Evolutionary conservation across 2,329 filamentous ascomycete species (phyloP), one percentile per base, ranked within the genome.

Genomic region (Nemania abortiva): DNA sequence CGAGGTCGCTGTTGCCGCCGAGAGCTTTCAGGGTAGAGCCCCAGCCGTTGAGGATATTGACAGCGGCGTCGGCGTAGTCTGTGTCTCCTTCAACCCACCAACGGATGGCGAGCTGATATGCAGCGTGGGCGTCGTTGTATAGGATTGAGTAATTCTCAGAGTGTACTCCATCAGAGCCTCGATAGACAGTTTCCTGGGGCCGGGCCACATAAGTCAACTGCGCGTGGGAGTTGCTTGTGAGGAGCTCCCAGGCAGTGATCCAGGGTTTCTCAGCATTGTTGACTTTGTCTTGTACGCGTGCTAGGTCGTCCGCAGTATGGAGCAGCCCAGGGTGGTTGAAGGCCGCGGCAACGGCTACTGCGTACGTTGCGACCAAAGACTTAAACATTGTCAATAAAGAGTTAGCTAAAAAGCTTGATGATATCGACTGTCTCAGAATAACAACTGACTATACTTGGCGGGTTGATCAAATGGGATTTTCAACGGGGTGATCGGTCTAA

Each of bases 81-180:
- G 74, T 75, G 50, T 82, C 72, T 5, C 78, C 80, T 0, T 79
- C 78, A 53, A 84, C 71, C 66, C 79, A 80, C 82, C 82, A 85
- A 24, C 78, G 77, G 1, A 85, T 65, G 6, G 81, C 81, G 31
- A 80, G 77, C 11, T 75, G 73, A 65, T 84, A 84, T 1, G 81
- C 80, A 2, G 80, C 79, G 0, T 78, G 75, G 9, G 77, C 74
- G 61, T 83, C 81, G 3, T 74, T 73, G 65, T 77, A 82, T 0
- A 81, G 70, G 11, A 37, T 62, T 6, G 63, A 29, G 56, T 82
- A 82, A 69, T 82, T 82, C 68, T 82, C 69, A 4, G 74, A 6
- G 53, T 76, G 66, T 42, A 42, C 39, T 42, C 39, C 39, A 4
- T 63, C 65, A 2, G 73, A 69, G 24, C 81, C 81, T 6, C 82